Evolutionary conservation across 2,329 filamentous ascomycete species (phyloP).

Genomic region (Eurotiales sp.): DNA sequence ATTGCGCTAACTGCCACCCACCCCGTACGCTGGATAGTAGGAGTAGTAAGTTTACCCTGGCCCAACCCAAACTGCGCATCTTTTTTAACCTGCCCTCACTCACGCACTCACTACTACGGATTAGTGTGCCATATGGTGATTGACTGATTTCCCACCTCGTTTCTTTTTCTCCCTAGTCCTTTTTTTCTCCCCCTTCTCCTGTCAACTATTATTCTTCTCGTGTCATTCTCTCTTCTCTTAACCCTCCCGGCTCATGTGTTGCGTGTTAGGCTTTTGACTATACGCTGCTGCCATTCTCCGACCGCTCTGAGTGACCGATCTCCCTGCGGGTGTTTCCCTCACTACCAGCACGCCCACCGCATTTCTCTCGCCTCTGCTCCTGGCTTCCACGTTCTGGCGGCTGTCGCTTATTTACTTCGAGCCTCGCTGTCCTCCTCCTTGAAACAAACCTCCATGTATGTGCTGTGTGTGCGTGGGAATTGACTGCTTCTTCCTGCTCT

Average conservation of each 20-base stretch:
- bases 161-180: constrained; percentile 23
- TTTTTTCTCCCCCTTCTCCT: constrained; percentile 17
- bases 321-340: constrained; percentile 4
- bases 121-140: constrained; percentile 8
- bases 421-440: background rate
- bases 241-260: too few species aligned
- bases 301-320: too few species aligned
- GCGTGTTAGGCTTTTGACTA: too few species aligned
- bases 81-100: constrained; percentile 6
- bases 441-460: background rate
- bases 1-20: too few species aligned
- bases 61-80: constrained; percentile 1
- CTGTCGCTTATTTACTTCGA: background rate
- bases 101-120: too few species aligned
- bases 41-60: background rate
- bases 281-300: too few species aligned
- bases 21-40: too few species aligned
- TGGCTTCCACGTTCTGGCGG: constrained; percentile 2
- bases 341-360: constrained; percentile 14
- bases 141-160: constrained; percentile 22
- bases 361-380: constrained; percentile 16
- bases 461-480: constrained; percentile 3
- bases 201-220: too few species aligned
- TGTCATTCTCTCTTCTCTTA: too few species aligned
- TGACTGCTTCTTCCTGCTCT: constrained; percentile 7